Evolutionary conservation across 352 stramenopile genomes (phyloP), one percentile per base, ranked within the genome.

Genomic region (Phytopythium oedochilum): DNA sequence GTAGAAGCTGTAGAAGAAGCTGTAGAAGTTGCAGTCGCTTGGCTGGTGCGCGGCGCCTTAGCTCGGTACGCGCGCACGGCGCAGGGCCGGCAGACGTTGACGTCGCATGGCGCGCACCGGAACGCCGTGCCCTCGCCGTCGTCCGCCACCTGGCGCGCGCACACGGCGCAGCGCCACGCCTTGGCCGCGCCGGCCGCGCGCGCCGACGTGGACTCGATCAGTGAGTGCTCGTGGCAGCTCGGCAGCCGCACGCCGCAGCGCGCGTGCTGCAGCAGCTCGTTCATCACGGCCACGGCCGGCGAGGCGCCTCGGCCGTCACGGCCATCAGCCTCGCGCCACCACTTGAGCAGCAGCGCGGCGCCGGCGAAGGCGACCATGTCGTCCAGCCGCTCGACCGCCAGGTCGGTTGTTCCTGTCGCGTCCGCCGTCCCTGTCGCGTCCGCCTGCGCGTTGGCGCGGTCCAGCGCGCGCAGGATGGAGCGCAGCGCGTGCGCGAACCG

Each of bases 51-150:
- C 77, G 67, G 6, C 25, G 22, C 34, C 15, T 45, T 29, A 4
- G 25, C 8, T 14, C 22, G 20, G 18, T 31, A 55, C 53, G n/a
- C 46, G 45, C 9, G 18, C 4, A 44, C 23, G 17, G 63, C 68
- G 50, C 66, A 75, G 42, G 64, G 55, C 12, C 57, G 53, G 49
- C 66, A 75, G 28, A 75, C 35, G 18, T 69, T 60, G 49, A 71
- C 60, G 26, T 62, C 47, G 48, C 66, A 75, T 22, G 57, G 47
- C 18, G 62, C 57, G 34, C 66, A 75, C 20, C 63, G 62, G 51
- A 69, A 75, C 14, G 61, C 63, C 6, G 66, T 32, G 22, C 42
- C 42, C 42, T 48, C 42, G 42, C 42, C 42, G 23, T 48, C 42
- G 23, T 48, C 42, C 22, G 42, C 4, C 42, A 48, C 42, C 42